These are phyloP conservation scores for Leccinum obscurum DNA, from an alignment of 768 basidiomycete genomes.

Conservation along the genomic window DNA sequence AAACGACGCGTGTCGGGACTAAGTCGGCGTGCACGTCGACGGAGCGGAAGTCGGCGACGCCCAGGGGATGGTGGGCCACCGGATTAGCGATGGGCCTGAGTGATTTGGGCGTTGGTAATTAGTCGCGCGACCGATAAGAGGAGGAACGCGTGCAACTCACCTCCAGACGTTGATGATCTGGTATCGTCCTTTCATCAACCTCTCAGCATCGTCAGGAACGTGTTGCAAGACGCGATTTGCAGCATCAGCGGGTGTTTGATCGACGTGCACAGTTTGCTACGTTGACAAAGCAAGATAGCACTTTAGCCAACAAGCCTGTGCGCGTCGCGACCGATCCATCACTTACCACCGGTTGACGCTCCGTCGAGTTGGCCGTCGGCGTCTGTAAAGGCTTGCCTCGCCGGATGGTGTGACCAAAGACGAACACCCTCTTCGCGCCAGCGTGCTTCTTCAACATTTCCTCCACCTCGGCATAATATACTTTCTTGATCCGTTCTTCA, in stretches of 20 bases:
- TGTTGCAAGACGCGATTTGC: conserved; percentile 36
- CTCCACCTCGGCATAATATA: conserved; percentile 42
- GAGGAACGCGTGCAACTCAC: not conserved
- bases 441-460: conserved; percentile 38
- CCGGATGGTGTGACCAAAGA: conserved; percentile 46
- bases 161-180: conserved; percentile 48
- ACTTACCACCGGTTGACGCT: conserved; percentile 33
- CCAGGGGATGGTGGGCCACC: conserved; percentile 38
- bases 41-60: conserved; percentile 38
- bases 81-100: conserved; percentile 34
- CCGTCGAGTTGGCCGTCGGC: not conserved
- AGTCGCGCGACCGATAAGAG: not conserved
- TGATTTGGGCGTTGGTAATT: too few relatives aligned
- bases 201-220: conserved; percentile 40
- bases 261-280: conserved; percentile 42
- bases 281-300: not conserved
- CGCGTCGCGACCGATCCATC: not conserved
- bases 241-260: conserved; percentile 39
- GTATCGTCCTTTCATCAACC: conserved; percentile 38
- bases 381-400: not conserved
- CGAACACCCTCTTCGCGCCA: conserved; percentile 37
- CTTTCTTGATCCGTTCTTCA: conserved; percentile 34
- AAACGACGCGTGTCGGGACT: conserved; percentile 34
- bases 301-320: not conserved
- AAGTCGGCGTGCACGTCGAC: conserved; percentile 37